These are phyloP conservation scores for Phialophora expanda DNA, from an alignment of 2,329 filamentous ascomycete species.

Conservation along the genomic window DNA sequence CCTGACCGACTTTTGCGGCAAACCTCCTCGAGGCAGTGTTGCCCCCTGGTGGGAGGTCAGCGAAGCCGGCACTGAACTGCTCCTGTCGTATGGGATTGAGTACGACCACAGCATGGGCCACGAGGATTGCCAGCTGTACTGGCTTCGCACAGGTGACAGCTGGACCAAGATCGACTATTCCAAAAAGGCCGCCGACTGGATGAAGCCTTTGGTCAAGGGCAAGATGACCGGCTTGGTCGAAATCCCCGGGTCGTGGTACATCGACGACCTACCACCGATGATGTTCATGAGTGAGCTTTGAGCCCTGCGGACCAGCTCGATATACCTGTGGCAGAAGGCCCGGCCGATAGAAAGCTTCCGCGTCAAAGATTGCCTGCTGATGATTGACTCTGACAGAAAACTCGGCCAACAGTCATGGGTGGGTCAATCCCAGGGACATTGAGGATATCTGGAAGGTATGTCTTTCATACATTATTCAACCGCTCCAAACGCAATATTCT, in stretches of 20 bases:
- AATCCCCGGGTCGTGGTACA: conserved; percentile 54
- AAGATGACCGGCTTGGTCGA: conserved; percentile 50
- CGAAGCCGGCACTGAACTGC: conserved; percentile 63
- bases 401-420: conserved; percentile 60
- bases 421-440: conserved; percentile 63
- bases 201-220: conserved; percentile 57
- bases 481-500: not conserved
- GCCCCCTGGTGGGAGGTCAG: conserved; percentile 79
- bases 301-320: too few relatives aligned
- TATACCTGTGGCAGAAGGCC: too few relatives aligned
- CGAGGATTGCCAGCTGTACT: conserved; percentile 54
- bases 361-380: too few relatives aligned
- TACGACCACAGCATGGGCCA: conserved; percentile 54
- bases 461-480: too few relatives aligned
- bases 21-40: conserved; percentile 73
- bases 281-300: conserved; percentile 49
- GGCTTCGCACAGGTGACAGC: conserved; percentile 50
- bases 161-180: conserved; percentile 55
- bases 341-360: too few relatives aligned
- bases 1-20: conserved; percentile 71
- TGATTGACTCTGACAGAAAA: conserved; percentile 37
- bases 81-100: conserved; percentile 52
- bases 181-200: conserved; percentile 52
- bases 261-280: conserved; percentile 51
- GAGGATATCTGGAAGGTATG: conserved; percentile 57